These are phyloP conservation scores for Botrytis fragariae DNA, from an alignment of 2,329 filamentous ascomycete genomes.

Conservation along the genomic window DNA sequence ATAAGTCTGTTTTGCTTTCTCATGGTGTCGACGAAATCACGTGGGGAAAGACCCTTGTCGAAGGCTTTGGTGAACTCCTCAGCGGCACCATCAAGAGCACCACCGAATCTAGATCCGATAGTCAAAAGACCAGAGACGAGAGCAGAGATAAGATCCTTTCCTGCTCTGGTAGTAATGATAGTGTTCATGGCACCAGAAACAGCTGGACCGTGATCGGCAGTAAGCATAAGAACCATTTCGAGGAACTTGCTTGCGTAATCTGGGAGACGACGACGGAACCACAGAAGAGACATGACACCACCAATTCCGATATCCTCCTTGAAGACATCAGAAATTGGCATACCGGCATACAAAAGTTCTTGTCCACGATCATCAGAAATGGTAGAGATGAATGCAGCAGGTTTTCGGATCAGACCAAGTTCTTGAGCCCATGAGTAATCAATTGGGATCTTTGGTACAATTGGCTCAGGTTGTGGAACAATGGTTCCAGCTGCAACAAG, in stretches of 20 bases:
- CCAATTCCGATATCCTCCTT: conserved; percentile 97
- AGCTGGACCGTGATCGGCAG: conserved; percentile 96
- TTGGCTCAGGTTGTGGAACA: conserved; percentile 80
- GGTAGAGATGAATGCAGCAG: conserved; percentile 98
- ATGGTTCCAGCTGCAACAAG: conserved; percentile 83
- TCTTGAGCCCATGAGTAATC: conserved; percentile 99
- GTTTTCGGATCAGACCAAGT: conserved; percentile 98
- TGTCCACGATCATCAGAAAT: conserved; percentile 99
- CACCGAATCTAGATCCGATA: conserved; percentile 97
- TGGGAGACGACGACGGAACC: conserved; percentile 98
- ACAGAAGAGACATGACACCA: conserved; percentile 98
- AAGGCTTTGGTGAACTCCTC: conserved; percentile 98
- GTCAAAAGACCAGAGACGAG: conserved; percentile 96
- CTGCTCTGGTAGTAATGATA: conserved; percentile 98
- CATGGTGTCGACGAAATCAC: conserved; percentile 99
- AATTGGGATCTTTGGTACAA: conserved; percentile 97
- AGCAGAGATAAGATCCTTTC: conserved; percentile 96
- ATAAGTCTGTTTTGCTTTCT: conserved; percentile 99
- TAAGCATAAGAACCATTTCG: conserved; percentile 99
- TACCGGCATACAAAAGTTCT: conserved; percentile 96
- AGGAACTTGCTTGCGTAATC: conserved; percentile 97
- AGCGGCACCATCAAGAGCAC: conserved; percentile 94
- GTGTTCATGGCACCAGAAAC: conserved; percentile 99
- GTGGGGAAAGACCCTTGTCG: conserved; percentile 95
- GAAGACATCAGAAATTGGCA: conserved; percentile 99